Evolutionary conservation across 2,329 filamentous ascomycete genomes (phyloP), one percentile per base, ranked within the genome.

Genomic region (Lachnellula hyalina): DNA sequence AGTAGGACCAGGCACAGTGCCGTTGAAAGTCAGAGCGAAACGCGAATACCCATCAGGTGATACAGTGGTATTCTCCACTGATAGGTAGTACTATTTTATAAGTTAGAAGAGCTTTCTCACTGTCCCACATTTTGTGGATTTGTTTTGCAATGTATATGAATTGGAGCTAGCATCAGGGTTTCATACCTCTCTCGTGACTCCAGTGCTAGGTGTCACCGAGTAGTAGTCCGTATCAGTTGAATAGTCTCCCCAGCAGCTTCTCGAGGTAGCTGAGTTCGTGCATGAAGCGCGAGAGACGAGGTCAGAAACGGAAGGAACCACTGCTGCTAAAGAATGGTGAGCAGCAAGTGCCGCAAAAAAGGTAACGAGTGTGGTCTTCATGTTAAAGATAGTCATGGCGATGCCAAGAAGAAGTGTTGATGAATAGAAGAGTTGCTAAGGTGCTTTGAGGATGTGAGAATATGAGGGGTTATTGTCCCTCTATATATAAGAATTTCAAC

Each of bases 1-100:
- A 5, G 77, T 50, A 9, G 71, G 71, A 12, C 69, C 71, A 8
- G 70, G 71, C 25, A 65, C 63, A 19, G 66, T 65, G 3, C 70
- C 70, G 57, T 73, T 73, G 56, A 73, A 65, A 23, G 69, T 58
- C n/a, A 73, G 75, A 57, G 90, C 81, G 64, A 87, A 87, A 35
- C 68, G 66, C 4, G 59, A 54, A 51, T 66, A 70, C 8, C 75
- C 75, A 66, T 77, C 74, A 12, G 71, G 72, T 5, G 65, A 60
- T 32, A 71, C 32, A 9, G 64, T 67, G 2, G 51, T 52, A 38
- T 66, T 65, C 34, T 61, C 53, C 35, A 63, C 57, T 14, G 56
- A 58, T 23, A 67, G 55, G 62, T 62, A 65, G 48, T 66, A 67
- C 59, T 47, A 44, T 41, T 44, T 28, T 15, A 3, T 8, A 28